phyloP scores from a whole-genome alignment of 1,284 basidiomycete genomes.

The Lentinula novae-zelandiae region DNA sequence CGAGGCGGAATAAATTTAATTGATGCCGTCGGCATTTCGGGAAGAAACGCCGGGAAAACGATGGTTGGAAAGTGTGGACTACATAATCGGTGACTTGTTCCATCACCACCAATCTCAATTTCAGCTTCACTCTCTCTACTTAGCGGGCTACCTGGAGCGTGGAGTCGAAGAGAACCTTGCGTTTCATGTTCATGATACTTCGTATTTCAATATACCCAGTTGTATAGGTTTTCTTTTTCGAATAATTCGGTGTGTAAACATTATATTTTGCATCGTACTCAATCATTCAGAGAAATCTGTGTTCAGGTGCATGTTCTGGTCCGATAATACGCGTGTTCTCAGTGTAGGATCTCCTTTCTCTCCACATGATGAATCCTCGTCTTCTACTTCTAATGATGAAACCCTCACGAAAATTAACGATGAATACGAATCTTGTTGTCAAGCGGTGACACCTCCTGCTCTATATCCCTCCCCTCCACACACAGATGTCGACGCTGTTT shows the following conservation, averaged over 20 bases:
- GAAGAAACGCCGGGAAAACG: background rate
- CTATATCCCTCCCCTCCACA: slow-evolving; percentile 1
- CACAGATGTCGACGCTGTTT: background rate
- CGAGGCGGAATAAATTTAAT: background rate
- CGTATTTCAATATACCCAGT: background rate
- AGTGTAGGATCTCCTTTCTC: background rate
- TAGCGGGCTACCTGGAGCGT: background rate
- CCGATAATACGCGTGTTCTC: background rate
- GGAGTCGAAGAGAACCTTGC: background rate
- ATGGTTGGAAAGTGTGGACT: background rate
- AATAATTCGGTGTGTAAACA: background rate
- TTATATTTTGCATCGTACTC: background rate
- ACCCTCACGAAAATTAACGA: background rate
- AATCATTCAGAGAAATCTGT: background rate
- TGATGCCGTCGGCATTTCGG: background rate
- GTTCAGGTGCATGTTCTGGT: background rate
- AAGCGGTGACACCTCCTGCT: background rate
- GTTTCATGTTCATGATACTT: background rate
- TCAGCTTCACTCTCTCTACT: no score
- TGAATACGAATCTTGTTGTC: background rate
- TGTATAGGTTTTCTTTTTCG: background rate
- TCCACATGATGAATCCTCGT: background rate
- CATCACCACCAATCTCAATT: slow-evolving; percentile 5
- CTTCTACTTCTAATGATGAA: background rate
- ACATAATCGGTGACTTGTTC: slow-evolving; percentile 1